Conservation (phyloP, 495 filamentous ascomycete genomes). For the Lasiosphaeriaceae sp. region DNA sequence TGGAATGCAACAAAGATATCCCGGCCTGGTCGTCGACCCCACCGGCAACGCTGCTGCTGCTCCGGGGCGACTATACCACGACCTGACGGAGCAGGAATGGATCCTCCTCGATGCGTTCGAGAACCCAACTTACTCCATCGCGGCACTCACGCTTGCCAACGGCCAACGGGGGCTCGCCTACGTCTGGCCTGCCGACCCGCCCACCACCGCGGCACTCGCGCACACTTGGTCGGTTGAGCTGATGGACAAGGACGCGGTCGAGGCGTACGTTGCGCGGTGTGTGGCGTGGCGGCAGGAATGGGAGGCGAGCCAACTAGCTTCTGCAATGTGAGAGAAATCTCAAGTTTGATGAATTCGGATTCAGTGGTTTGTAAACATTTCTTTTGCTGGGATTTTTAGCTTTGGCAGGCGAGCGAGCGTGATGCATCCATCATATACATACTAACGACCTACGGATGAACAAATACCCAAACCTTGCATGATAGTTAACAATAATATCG, state of each 20-base stretch:
- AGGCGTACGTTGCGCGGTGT: constrained; percentile 1
- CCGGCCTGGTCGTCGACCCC: constrained; percentile 9
- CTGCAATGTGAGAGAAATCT: too few species aligned
- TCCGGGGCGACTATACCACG: constrained; percentile 4
- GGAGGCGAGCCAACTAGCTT: too few species aligned
- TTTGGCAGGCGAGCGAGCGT: too few species aligned
- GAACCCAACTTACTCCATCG: constrained; percentile 6
- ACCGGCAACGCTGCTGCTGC: background rate
- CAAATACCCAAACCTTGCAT: too few species aligned
- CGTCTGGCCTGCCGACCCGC: constrained; percentile 7
- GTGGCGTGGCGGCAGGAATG: constrained; percentile 7
- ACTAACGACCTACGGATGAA: too few species aligned
- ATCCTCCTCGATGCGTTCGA: constrained; percentile 7
- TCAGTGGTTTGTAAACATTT: too few species aligned
- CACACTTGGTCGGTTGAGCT: constrained; percentile 8
- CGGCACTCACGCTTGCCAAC: constrained; percentile 2
- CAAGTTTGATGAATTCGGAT: too few species aligned
- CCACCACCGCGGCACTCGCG: constrained; percentile 1
- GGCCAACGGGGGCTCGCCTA: constrained; percentile 3
- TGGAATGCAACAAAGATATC: too few species aligned
- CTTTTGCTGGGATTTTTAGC: too few species aligned
- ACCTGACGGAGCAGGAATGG: constrained; percentile 8
- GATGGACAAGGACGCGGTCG: background rate
- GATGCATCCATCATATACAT: too few species aligned
- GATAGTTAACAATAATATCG: too few species aligned